A percentile compares a stretch with the other conserved stretches of the same genome.
These are phyloP conservation scores for Kluyveromyces lactis DNA, from an alignment of 805 yeast species.

Conservation along the genomic window DNA sequence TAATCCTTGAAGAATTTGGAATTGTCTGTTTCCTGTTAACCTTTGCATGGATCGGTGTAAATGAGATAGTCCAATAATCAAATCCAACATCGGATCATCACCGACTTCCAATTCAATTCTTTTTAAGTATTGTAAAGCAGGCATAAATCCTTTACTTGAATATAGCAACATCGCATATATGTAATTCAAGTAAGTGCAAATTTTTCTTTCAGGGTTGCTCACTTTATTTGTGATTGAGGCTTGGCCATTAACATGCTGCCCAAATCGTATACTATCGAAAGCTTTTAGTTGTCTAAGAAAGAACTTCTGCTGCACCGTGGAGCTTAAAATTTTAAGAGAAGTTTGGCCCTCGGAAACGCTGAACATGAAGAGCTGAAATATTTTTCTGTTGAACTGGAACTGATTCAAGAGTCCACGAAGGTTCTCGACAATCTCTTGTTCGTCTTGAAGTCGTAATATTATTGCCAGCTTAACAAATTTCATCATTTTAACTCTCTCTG, in stretches of 20 bases:
- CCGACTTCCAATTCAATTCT: conserved; percentile 61
- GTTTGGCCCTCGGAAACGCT: conserved; percentile 50
- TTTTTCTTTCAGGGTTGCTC: conserved; percentile 33
- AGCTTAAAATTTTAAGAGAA: conserved; percentile 55
- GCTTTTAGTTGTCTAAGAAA: conserved; percentile 86
- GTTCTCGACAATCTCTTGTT: conserved; percentile 43
- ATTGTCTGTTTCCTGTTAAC: conserved; percentile 74
- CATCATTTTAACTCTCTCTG: conserved; percentile 49
- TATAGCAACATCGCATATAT: conserved; percentile 76
- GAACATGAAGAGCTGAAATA: conserved; percentile 57
- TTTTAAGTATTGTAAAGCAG: conserved; percentile 70
- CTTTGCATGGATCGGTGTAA: conserved; percentile 90
- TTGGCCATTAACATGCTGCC: conserved; percentile 61
- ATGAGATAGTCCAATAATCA: conserved; percentile 71
- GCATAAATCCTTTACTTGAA: conserved; percentile 72
- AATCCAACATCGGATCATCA: conserved; percentile 70
- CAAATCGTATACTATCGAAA: conserved; percentile 56
- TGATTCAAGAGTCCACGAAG: conserved; percentile 57
- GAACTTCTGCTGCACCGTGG: conserved; percentile 82
- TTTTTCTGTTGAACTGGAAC: conserved; percentile 68
- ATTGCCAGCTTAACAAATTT: conserved; percentile 63
- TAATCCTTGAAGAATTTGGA: conserved; percentile 81
- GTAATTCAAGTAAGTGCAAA: conserved; percentile 61
- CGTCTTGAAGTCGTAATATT: conserved; percentile 41
- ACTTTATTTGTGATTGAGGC: conserved; percentile 59